These are phyloP conservation scores for Suillus bovinus DNA, from an alignment of 768 basidiomycete genomes.

Conservation along the genomic window DNA sequence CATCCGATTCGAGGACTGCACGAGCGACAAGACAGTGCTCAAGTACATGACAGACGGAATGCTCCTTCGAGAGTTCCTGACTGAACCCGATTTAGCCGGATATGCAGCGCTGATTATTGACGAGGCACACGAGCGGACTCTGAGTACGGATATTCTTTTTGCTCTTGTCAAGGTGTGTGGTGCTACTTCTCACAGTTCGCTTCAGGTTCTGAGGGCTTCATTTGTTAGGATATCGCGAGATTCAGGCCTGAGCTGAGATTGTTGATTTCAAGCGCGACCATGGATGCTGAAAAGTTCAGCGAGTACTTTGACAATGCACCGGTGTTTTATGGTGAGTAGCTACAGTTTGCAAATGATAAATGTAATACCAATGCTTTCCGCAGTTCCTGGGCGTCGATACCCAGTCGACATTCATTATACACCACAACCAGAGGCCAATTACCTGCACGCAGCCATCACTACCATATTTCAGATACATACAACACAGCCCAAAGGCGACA, in stretches of 20 bases:
- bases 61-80: slow-evolving; percentile 95
- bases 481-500: slow-evolving; percentile 96
- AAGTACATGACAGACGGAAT: slow-evolving; percentile 99
- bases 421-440: slow-evolving; percentile 98
- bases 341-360: slow-evolving; percentile 4
- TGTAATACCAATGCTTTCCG: slow-evolving; percentile 11
- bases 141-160: slow-evolving; percentile 98
- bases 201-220: slow-evolving; percentile 27
- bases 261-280: slow-evolving; percentile 93
- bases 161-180: slow-evolving; percentile 93
- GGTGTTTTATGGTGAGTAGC: slow-evolving; percentile 78
- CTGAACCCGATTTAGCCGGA: slow-evolving; percentile 94
- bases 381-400: slow-evolving; percentile 95
- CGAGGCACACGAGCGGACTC: slow-evolving; percentile 96
- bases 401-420: slow-evolving; percentile 99
- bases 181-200: slow-evolving; percentile 11
- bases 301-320: slow-evolving; percentile 97
- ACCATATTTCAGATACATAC: slow-evolving; percentile 99
- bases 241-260: slow-evolving; percentile 93
- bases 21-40: slow-evolving; percentile 96
- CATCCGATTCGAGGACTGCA: slow-evolving; percentile 99
- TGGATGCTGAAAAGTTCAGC: slow-evolving; percentile 98
- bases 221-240: slow-evolving; percentile 84
- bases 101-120: slow-evolving; percentile 97
- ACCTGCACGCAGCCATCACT: slow-evolving; percentile 97